Evolutionary conservation across 1,284 basidiomycete species (phyloP).

Genomic region (Vanrija sp.): DNA sequence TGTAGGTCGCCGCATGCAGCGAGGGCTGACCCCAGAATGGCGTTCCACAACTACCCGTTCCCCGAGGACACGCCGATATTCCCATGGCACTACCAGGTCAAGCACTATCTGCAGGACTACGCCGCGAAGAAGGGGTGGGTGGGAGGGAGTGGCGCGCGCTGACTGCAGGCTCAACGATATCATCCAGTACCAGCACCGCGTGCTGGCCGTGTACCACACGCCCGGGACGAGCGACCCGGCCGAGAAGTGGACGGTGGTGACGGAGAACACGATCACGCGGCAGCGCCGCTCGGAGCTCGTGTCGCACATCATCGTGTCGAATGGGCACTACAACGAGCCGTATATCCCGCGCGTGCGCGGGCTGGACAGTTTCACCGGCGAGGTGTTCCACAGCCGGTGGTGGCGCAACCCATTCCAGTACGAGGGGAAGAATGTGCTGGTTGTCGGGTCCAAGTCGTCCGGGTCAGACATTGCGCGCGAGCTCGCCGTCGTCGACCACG

Average conservation of each 20-base stretch:
- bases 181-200: constrained; percentile 29
- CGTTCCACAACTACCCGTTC: constrained; percentile 18
- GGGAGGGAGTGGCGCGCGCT: neutral
- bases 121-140: constrained; percentile 14
- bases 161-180: constrained; percentile 5
- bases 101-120: constrained; percentile 16
- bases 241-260: constrained; percentile 19
- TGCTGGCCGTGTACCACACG: constrained; percentile 14
- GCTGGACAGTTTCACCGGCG: constrained; percentile 44
- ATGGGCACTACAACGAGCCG: constrained; percentile 53
- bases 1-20: neutral
- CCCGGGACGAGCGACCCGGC: constrained; percentile 1
- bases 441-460: constrained; percentile 54
- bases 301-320: constrained; percentile 34
- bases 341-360: constrained; percentile 50
- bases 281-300: constrained; percentile 31
- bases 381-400: constrained; percentile 51
- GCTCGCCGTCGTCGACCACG: constrained; percentile 41
- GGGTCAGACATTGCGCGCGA: constrained; percentile 55
- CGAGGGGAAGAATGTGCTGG: constrained; percentile 48
- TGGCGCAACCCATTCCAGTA: constrained; percentile 46
- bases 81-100: constrained; percentile 17
- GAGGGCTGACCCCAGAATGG: constrained; percentile 15
- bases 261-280: constrained; percentile 3
- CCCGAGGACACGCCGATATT: constrained; percentile 16